Evolutionary conservation across 208 protist genomes (phyloP).

Genomic region (Angomonas ambiguus): DNA sequence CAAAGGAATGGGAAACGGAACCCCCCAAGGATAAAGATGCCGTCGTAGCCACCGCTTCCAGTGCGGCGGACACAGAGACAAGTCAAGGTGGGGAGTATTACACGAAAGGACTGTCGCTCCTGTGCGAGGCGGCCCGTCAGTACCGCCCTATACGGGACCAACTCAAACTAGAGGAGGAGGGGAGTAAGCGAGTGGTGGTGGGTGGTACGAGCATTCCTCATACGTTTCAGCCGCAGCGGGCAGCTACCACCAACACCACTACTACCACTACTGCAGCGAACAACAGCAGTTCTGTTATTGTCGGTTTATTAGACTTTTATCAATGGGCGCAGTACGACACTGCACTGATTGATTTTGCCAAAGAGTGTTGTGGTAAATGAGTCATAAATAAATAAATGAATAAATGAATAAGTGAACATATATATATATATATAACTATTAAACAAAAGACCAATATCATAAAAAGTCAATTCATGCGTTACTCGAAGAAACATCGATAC

Average conservation of each 20-base stretch:
- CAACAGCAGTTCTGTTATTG: conserved; percentile 22
- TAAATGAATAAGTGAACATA: background rate
- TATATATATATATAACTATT: background rate
- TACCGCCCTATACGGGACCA: conserved; percentile 65
- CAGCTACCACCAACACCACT: conserved; percentile 3
- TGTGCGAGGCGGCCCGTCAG: conserved; percentile 44
- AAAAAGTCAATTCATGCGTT: background rate
- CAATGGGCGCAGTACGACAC: conserved; percentile 84
- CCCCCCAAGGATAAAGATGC: background rate
- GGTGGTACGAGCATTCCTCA: conserved; percentile 26
- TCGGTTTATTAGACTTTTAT: conserved; percentile 81
- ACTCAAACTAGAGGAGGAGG: conserved; percentile 36
- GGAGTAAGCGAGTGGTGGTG: conserved; percentile 12
- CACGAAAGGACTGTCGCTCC: conserved; percentile 30
- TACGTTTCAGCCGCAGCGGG: background rate
- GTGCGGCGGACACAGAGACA: background rate
- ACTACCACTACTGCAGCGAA: background rate
- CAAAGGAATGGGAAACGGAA: background rate
- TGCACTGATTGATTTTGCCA: conserved; percentile 47
- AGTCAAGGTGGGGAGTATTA: conserved; percentile 23
- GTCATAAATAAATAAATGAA: conserved; percentile 14
- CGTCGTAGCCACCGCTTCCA: background rate
- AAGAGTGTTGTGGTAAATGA: conserved; percentile 36
- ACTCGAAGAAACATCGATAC: too few species aligned
- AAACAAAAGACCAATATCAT: conserved; percentile 1